Evolutionary conservation across 306 rosid genomes (phyloP), one percentile per base, ranked within the genome.

Genomic region (Malus orientalis): DNA sequence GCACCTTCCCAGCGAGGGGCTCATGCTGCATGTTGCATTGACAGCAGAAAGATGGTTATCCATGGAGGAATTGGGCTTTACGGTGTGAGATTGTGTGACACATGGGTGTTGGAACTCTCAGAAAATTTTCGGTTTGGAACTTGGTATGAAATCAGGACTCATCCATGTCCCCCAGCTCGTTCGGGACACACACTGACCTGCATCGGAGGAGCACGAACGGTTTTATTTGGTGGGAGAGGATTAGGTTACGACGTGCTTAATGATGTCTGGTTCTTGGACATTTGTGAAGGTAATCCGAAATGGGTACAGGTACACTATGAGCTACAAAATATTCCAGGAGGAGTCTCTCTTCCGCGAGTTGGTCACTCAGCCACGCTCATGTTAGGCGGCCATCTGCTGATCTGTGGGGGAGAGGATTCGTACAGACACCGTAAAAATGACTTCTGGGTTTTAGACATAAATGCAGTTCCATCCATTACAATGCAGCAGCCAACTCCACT

Each of bases 161-260:
- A 85, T 54, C 91, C 95, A 53, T 91, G 91, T 23, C 98, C 98
- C 51, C 89, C 98, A 0, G 91, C 98, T 11, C 96, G 97, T 9
- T 92, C 98, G 14, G 98, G 98, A 59, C 98, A 94, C 85, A 83
- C 97, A 1, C 74, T 94, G 70, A 94, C 97, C 5, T 83, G 89
- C 89, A 81, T 86, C 62, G 91, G 93, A 4, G 90, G 80, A 76
- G 76, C 81, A 44, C 79, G 76, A 80, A 85, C 80, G 59, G 81
- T 94, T 74, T 80, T 94, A 65, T 94, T 92, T 79, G 98, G 97
- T 42, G 98, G 98, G 3, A 90, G 98, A 87, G 98, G 97, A 13
- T 76, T 81, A 64, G 89, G 91, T 16, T 91, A 90, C 80, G 93
- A 90, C 27, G 95, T 92, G 70, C 97, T 94, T 30, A 73, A 84